phyloP scores from a whole-genome alignment of 2,329 filamentous ascomycete genomes.

The Cryphonectria parasitica region DNA sequence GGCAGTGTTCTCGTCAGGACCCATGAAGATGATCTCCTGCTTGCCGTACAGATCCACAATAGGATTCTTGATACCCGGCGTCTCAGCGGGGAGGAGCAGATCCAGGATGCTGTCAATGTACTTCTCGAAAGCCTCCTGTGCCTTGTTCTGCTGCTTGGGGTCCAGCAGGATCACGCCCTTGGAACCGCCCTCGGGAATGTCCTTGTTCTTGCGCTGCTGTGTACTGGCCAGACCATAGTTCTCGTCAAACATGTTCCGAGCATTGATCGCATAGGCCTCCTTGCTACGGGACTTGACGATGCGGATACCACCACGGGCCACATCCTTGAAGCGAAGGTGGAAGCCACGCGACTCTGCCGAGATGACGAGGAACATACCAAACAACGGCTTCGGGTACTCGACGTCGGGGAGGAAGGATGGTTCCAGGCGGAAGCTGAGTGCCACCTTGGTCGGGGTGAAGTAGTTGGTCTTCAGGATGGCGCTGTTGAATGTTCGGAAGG shows the following conservation, averaged over 20 bases:
- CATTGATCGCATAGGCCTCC: slow-evolving; percentile 95
- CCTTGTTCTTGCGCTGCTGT: slow-evolving; percentile 99
- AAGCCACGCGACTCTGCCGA: slow-evolving; percentile 96
- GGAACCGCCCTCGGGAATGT: slow-evolving; percentile 96
- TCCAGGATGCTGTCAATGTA: slow-evolving; percentile 99
- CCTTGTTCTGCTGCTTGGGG: slow-evolving; percentile 91
- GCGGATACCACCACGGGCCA: slow-evolving; percentile 93
- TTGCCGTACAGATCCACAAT: slow-evolving; percentile 95
- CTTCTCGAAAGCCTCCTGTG: slow-evolving; percentile 93
- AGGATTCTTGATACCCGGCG: slow-evolving; percentile 97
- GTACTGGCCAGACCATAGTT: slow-evolving; percentile 99
- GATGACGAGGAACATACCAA: slow-evolving; percentile 98
- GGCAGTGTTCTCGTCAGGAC: slow-evolving; percentile 97
- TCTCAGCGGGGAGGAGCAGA: slow-evolving; percentile 83
- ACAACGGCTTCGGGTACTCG: slow-evolving; percentile 92
- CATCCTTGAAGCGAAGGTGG: slow-evolving; percentile 96
- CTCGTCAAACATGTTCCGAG: slow-evolving; percentile 94
- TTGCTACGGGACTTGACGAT: slow-evolving; percentile 98
- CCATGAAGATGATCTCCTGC: slow-evolving; percentile 97
- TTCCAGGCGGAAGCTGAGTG: slow-evolving; percentile 92
- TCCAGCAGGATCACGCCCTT: slow-evolving; percentile 98
- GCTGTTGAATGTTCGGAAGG: slow-evolving; percentile 94
- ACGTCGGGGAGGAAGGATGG: slow-evolving; percentile 85
- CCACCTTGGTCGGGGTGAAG: slow-evolving; percentile 95
- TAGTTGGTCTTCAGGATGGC: slow-evolving; percentile 97